Conservation (phyloP, 2,329 filamentous ascomycete genomes). For the Penicillium hesseltinei region DNA sequence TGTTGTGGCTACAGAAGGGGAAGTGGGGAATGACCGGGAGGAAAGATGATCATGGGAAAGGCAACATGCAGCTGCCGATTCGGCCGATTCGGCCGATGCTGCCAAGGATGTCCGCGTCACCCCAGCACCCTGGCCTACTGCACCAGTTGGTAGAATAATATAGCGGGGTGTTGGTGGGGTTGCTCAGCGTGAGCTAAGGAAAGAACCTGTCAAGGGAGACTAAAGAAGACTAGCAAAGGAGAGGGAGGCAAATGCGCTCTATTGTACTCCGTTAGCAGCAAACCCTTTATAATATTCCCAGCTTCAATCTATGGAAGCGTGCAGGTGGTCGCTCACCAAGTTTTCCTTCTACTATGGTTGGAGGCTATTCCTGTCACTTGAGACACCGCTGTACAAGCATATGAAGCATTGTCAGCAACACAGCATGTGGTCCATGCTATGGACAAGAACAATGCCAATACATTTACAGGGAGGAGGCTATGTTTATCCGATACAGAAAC, state of each 20-base stretch:
- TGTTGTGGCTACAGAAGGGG: neutral
- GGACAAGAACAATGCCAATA: neutral
- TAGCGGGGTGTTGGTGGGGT: constrained; percentile 9
- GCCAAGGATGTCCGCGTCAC: constrained; percentile 7
- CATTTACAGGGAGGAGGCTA: neutral
- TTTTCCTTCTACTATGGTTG: neutral
- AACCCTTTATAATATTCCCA: neutral
- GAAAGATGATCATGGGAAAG: neutral
- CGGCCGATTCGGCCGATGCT: neutral
- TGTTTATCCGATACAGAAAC: neutral
- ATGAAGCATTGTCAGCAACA: neutral
- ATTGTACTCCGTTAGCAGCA: neutral
- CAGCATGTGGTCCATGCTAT: neutral
- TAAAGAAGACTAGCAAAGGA: neutral
- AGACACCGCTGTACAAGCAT: constrained; percentile 7
- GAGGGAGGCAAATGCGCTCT: neutral
- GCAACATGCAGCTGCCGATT: neutral
- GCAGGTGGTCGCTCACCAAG: neutral
- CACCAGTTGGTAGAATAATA: neutral
- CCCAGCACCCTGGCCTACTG: neutral
- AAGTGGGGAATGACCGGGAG: neutral
- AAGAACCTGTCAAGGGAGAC: neutral
- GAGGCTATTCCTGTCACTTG: constrained; percentile 5
- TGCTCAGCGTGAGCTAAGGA: neutral
- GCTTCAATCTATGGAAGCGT: neutral